These are phyloP conservation scores for Scedosporium minutisporum DNA, from an alignment of 2,329 filamentous ascomycete species.

Conservation along the genomic window DNA sequence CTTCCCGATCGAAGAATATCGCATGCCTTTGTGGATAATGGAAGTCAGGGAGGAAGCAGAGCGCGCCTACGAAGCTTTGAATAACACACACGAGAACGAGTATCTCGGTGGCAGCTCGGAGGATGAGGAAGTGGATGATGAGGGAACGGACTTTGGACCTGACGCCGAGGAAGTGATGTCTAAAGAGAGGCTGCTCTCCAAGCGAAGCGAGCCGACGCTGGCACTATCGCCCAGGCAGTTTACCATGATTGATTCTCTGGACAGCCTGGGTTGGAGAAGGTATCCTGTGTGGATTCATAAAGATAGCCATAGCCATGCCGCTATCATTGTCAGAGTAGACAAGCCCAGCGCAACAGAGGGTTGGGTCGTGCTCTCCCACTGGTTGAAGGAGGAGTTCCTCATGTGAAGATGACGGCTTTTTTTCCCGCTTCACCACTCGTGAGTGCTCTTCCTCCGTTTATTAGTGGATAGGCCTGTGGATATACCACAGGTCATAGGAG, in stretches of 20 bases:
- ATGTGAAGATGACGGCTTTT: constrained; percentile 24
- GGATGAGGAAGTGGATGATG: constrained; percentile 24
- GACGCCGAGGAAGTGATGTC: constrained; percentile 26
- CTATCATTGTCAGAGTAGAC: constrained; percentile 72
- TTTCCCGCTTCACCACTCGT: not conserved
- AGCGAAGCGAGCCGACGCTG: constrained; percentile 54
- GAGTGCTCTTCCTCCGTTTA: not conserved
- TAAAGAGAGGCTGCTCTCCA: constrained; percentile 30
- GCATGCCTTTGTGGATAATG: constrained; percentile 65
- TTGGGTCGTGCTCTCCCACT: constrained; percentile 68
- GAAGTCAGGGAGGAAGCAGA: constrained; percentile 70
- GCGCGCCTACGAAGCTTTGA: constrained; percentile 64
- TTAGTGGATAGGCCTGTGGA: too few species aligned
- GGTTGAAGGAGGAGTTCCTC: constrained; percentile 66
- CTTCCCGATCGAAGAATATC: constrained; percentile 59
- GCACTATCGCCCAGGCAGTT: constrained; percentile 76
- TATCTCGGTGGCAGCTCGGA: constrained; percentile 54
- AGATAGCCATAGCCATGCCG: constrained; percentile 73
- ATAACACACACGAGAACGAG: constrained; percentile 57
- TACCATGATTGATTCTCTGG: constrained; percentile 68
- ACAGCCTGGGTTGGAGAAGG: constrained; percentile 55
- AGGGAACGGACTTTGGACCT: constrained; percentile 17
- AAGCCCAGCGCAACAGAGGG: constrained; percentile 66
- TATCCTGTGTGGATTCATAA: constrained; percentile 68
- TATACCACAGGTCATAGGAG: too few species aligned